Percentiles rank a stretch among this genome's conserved stretches.
These are phyloP conservation scores for Thozetella sp. DNA, from an alignment of 495 filamentous ascomycete genomes.

Conservation along the genomic window DNA sequence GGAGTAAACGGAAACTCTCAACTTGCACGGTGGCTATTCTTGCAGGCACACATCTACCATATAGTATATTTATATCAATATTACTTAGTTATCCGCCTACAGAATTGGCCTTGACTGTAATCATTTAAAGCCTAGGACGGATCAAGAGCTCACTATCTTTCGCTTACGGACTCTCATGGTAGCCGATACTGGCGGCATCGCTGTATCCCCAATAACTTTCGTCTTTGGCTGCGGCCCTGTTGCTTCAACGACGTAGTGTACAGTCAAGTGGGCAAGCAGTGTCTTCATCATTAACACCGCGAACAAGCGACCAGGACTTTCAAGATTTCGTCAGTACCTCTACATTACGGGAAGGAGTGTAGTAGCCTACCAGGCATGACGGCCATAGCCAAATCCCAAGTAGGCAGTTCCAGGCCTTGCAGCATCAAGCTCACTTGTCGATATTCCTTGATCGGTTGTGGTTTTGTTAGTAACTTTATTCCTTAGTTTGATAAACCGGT, in stretches of 20 bases:
- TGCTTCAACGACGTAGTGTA: neutral
- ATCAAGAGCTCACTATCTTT: neutral
- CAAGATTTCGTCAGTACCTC: neutral
- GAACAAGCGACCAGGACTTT: neutral
- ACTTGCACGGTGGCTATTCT: too few relatives aligned
- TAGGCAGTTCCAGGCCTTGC: neutral
- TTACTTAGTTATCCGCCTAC: too few relatives aligned
- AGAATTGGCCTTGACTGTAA: too few relatives aligned
- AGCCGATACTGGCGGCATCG: neutral
- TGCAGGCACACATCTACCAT: too few relatives aligned
- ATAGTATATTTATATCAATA: neutral
- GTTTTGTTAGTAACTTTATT: neutral
- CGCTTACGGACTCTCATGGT: neutral
- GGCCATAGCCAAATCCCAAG: neutral
- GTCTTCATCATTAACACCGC: neutral
- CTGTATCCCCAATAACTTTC: neutral
- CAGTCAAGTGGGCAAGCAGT: neutral
- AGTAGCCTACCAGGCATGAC: neutral
- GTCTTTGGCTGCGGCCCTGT: neutral
- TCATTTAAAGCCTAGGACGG: neutral
- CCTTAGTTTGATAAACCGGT: neutral
- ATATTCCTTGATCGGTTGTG: neutral
- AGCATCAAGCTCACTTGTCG: neutral
- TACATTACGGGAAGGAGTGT: neutral
- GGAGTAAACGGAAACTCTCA: neutral